A percentile compares a stretch with the other conserved stretches of the same genome.
Evolutionary conservation across 164 flowering plant species (phyloP).

Genomic region (Aristolochia contorta): DNA sequence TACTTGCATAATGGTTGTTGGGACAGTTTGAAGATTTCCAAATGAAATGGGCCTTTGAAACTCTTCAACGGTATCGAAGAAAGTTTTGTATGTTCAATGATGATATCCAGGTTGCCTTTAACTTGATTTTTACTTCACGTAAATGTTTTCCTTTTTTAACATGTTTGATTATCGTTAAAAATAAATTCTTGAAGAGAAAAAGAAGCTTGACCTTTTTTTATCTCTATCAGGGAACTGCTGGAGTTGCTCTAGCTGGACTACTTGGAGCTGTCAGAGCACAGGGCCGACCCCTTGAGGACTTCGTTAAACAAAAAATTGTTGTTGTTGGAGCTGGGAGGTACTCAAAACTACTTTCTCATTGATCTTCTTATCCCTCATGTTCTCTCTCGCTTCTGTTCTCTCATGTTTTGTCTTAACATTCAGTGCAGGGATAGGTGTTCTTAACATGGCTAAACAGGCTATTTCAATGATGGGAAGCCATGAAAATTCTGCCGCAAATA

Average conservation of each 20-base stretch:
- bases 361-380: not conserved
- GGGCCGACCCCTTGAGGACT: slow-evolving; percentile 78
- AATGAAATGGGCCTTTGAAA: slow-evolving; percentile 99
- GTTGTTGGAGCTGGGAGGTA: slow-evolving; percentile 99
- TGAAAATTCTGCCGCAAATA: slow-evolving; percentile 23
- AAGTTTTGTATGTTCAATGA: slow-evolving; percentile 97
- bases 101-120: slow-evolving; percentile 79
- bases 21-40: slow-evolving; percentile 96
- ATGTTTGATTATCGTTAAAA: not conserved
- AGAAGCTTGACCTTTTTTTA: not conserved
- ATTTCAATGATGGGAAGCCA: slow-evolving; percentile 49
- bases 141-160: not conserved
- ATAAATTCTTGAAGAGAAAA: not conserved
- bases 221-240: slow-evolving; percentile 86
- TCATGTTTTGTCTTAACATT: slow-evolving; percentile 17
- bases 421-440: slow-evolving; percentile 99
- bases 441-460: slow-evolving; percentile 69
- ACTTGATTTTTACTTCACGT: not conserved
- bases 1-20: slow-evolving; percentile 3
- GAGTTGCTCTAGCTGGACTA: slow-evolving; percentile 96
- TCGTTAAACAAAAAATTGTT: slow-evolving; percentile 88
- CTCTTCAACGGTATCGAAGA: slow-evolving; percentile 76
- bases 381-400: not conserved
- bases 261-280: slow-evolving; percentile 96
- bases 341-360: not conserved